Conservation (phyloP, 2,329 filamentous ascomycete species). For the Cordyceps tenuipes region DNA sequence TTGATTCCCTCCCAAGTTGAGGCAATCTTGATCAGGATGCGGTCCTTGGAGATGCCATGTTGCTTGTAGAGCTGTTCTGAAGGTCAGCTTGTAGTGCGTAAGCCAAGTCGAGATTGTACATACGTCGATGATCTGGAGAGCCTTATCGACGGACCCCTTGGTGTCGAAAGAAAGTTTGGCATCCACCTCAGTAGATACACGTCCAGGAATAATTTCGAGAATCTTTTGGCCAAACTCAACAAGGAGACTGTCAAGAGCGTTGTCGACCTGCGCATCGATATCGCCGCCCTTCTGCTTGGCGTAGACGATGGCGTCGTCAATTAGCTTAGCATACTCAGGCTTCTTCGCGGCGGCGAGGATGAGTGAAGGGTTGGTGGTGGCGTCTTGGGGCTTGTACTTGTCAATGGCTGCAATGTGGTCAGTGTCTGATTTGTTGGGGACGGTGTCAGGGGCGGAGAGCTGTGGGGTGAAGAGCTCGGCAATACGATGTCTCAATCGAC, state of each 20-base stretch:
- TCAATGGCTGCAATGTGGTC: slow-evolving; percentile 64
- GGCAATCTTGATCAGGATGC: slow-evolving; percentile 96
- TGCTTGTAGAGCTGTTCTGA: slow-evolving; percentile 76
- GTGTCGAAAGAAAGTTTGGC: slow-evolving; percentile 93
- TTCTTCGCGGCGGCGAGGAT: slow-evolving; percentile 99
- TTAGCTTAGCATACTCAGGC: slow-evolving; percentile 86
- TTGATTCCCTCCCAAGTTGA: slow-evolving; percentile 99
- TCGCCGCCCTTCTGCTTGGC: slow-evolving; percentile 67
- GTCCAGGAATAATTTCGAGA: slow-evolving; percentile 91
- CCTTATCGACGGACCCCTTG: slow-evolving; percentile 87
- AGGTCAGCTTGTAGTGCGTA: slow-evolving; percentile 9
- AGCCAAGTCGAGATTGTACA: slow-evolving; percentile 19
- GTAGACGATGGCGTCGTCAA: slow-evolving; percentile 75
- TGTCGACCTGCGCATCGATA: slow-evolving; percentile 77
- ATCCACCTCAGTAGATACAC: slow-evolving; percentile 98
- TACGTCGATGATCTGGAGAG: slow-evolving; percentile 93
- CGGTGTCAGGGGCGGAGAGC: background rate
- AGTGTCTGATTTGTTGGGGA: slow-evolving; percentile 10
- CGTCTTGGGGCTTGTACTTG: slow-evolving; percentile 99
- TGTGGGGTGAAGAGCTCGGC: background rate
- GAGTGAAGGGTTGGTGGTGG: slow-evolving; percentile 97
- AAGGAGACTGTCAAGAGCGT: slow-evolving; percentile 83
- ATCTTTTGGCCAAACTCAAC: slow-evolving; percentile 99
- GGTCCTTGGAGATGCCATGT: slow-evolving; percentile 84
- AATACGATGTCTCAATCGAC: slow-evolving; percentile 1